These are phyloP conservation scores for Schrenkiella parvula DNA, from an alignment of 345 rosid genomes.

Conservation along the genomic window DNA sequence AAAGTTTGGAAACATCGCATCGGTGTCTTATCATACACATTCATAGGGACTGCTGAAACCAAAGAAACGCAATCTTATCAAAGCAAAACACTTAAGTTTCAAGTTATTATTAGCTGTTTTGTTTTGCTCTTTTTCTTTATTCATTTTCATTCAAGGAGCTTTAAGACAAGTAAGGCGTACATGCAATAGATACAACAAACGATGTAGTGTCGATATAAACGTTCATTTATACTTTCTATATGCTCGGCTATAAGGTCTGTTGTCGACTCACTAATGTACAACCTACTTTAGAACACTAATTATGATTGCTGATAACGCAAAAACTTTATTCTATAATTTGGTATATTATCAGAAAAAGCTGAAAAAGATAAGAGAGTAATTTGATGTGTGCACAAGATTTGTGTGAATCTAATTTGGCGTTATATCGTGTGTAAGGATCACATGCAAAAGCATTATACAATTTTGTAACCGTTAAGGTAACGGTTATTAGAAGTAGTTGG, in stretches of 20 bases:
- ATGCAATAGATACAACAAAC: background rate
- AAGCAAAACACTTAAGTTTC: background rate
- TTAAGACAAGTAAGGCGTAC: background rate
- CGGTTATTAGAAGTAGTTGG: conserved; percentile 26
- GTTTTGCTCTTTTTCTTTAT: background rate
- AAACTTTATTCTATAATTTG: background rate
- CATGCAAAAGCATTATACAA: background rate
- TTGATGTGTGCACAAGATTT: background rate
- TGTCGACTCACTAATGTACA: background rate
- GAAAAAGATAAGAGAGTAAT: background rate
- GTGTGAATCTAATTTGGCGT: conserved; percentile 11
- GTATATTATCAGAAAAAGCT: background rate
- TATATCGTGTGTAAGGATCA: conserved; percentile 2
- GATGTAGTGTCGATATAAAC: background rate
- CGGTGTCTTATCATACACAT: conserved; percentile 24
- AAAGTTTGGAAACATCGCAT: conserved; percentile 28
- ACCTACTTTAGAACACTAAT: background rate
- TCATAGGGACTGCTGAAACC: conserved; percentile 24
- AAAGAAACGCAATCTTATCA: conserved; percentile 24
- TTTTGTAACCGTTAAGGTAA: conserved; percentile 10
- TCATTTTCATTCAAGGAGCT: background rate
- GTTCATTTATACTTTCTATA: background rate
- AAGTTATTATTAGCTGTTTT: background rate
- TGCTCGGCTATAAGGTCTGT: background rate
- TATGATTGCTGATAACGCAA: background rate